These are phyloP conservation scores for Picea glauca DNA, from an alignment of 75 land plant genomes.

Conservation along the genomic window DNA sequence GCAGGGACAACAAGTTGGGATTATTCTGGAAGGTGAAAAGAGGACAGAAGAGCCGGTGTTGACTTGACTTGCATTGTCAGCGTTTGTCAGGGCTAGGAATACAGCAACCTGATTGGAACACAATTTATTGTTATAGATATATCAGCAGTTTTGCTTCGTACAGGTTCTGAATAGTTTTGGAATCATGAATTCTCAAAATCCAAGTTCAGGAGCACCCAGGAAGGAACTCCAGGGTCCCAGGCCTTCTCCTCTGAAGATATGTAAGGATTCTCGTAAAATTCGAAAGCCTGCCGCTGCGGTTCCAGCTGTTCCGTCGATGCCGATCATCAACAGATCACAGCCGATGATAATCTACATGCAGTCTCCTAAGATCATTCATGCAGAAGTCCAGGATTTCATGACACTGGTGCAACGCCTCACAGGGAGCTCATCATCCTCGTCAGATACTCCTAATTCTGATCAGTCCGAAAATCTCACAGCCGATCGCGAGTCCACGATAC, in stretches of 20 bases:
- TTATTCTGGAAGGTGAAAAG: no score
- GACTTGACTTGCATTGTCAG: neutral
- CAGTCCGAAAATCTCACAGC: no score
- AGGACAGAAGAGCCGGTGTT: neutral
- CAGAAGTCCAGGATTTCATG: constrained; percentile 34
- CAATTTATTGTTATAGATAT: neutral
- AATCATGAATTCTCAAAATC: neutral
- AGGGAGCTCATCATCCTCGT: constrained; percentile 7
- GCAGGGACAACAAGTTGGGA: no score
- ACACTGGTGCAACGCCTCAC: constrained; percentile 36
- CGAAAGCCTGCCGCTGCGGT: constrained; percentile 36
- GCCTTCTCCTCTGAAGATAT: constrained; percentile 52
- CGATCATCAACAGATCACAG: constrained; percentile 18
- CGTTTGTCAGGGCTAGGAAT: neutral
- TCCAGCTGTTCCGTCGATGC: no score
- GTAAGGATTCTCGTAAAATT: constrained; percentile 66
- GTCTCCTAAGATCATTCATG: constrained; percentile 42
- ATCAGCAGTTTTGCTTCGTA: no score
- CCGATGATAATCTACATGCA: constrained; percentile 45
- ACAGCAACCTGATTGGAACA: neutral
- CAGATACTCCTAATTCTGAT: neutral
- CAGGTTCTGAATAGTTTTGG: neutral
- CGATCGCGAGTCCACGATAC: no score
- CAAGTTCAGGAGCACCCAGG: neutral
- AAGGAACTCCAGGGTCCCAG: constrained; percentile 42